phyloP scores from a whole-genome alignment of 495 filamentous ascomycete genomes.

The Margaritispora aquatica region DNA sequence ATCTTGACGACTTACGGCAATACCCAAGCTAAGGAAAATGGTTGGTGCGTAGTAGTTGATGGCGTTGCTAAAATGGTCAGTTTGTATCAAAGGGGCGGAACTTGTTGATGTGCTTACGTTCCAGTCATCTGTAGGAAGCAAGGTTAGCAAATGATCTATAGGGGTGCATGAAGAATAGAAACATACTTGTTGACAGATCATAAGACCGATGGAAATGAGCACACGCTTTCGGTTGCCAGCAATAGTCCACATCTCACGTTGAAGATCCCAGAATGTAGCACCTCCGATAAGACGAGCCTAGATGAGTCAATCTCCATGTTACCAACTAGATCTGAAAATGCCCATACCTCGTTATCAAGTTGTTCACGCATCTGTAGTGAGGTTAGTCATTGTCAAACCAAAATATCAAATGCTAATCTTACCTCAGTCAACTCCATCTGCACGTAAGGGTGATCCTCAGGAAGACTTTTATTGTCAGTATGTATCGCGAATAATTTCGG shows the following conservation, averaged over 20 bases:
- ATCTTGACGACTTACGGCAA: constrained; percentile 32
- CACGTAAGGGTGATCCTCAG: constrained; percentile 55
- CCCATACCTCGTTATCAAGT: constrained; percentile 60
- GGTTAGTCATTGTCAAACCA: too few relatives aligned
- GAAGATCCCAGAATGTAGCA: constrained; percentile 47
- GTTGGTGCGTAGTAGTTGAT: constrained; percentile 70
- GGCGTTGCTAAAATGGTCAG: constrained; percentile 23
- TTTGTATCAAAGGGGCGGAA: not conserved
- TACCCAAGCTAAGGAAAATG: constrained; percentile 60
- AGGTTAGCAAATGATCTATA: not conserved
- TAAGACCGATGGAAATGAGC: constrained; percentile 52
- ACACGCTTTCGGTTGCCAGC: constrained; percentile 57
- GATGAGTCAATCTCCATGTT: not conserved
- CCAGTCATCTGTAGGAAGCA: constrained; percentile 17
- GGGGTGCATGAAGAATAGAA: constrained; percentile 44
- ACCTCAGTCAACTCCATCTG: constrained; percentile 55
- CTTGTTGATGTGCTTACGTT: constrained; percentile 7
- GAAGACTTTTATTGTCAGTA: constrained; percentile 24
- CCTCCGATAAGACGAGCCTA: constrained; percentile 20
- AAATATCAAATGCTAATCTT: not conserved
- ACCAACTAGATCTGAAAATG: constrained; percentile 40
- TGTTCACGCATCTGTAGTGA: constrained; percentile 55
- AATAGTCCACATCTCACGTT: constrained; percentile 68
- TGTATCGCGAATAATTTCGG: not conserved
- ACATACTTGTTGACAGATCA: constrained; percentile 70